Conservation (phyloP, 75 land plant genomes). For the Picea sitchensis region DNA sequence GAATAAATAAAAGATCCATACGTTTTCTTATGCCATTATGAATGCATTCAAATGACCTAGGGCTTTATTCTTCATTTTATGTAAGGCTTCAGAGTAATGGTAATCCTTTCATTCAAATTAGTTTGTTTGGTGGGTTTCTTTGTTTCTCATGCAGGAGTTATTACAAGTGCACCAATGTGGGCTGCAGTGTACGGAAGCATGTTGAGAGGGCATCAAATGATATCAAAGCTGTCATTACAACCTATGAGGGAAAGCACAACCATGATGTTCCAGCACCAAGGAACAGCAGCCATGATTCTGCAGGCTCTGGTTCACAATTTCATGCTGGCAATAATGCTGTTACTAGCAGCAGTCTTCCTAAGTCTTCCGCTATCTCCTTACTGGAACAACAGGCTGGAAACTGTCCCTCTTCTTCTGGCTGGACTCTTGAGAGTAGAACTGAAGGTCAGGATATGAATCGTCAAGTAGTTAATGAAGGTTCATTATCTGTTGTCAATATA, state of each 20-base stretch:
- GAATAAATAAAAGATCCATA: background rate
- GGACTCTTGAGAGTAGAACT: background rate
- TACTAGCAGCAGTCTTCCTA: constrained; percentile 4
- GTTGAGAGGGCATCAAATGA: constrained; percentile 38
- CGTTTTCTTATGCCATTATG: background rate
- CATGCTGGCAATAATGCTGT: constrained; percentile 1
- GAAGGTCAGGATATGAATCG: background rate
- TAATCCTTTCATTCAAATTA: background rate
- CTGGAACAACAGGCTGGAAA: constrained; percentile 11
- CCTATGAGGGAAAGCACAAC: constrained; percentile 38
- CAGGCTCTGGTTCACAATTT: constrained; percentile 1
- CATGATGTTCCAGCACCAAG: constrained; percentile 25
- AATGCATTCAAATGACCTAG: background rate
- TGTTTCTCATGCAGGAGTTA: constrained; percentile 26
- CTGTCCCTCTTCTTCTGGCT: background rate
- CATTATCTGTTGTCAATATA: background rate
- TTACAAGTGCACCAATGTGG: constrained; percentile 31
- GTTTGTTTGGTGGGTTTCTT: background rate
- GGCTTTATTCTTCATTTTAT: background rate
- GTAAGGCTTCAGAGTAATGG: background rate
- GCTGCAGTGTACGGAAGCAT: constrained; percentile 30
- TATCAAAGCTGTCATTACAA: constrained; percentile 23
- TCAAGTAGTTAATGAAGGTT: background rate
- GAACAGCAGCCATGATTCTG: constrained; percentile 22
- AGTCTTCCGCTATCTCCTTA: background rate